phyloP scores from a whole-genome alignment of 2,329 filamentous ascomycete species.

The Xylaria hypoxylon region DNA sequence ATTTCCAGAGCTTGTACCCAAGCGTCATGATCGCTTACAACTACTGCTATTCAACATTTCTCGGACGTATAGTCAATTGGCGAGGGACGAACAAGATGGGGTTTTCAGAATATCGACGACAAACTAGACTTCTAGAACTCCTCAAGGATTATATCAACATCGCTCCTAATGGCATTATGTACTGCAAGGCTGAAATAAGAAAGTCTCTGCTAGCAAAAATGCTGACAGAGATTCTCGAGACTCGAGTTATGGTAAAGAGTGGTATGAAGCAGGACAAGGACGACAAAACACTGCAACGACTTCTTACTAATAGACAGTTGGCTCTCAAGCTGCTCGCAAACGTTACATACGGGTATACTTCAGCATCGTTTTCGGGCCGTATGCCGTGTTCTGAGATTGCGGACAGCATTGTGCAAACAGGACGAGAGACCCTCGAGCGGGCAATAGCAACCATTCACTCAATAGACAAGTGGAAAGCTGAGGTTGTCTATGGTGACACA shows the following conservation, averaged over 20 bases:
- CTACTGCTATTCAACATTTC: slow-evolving; percentile 96
- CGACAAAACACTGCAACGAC: slow-evolving; percentile 84
- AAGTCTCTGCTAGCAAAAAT: slow-evolving; percentile 95
- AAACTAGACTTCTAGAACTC: slow-evolving; percentile 78
- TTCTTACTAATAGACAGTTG: slow-evolving; percentile 93
- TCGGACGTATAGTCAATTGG: slow-evolving; percentile 88
- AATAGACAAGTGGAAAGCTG: slow-evolving; percentile 86
- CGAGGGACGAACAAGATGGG: slow-evolving; percentile 95
- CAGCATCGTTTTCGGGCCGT: slow-evolving; percentile 93
- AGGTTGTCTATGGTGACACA: slow-evolving; percentile 98
- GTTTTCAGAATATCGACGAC: slow-evolving; percentile 85
- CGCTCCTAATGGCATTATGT: slow-evolving; percentile 97
- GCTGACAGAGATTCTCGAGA: slow-evolving; percentile 95
- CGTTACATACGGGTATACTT: slow-evolving; percentile 98
- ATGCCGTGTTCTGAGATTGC: slow-evolving; percentile 99
- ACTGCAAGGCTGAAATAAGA: slow-evolving; percentile 83
- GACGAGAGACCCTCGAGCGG: slow-evolving; percentile 91
- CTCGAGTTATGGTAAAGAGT: slow-evolving; percentile 95
- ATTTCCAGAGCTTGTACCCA: slow-evolving; percentile 96
- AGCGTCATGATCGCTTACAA: slow-evolving; percentile 99
- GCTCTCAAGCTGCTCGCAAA: slow-evolving; percentile 98
- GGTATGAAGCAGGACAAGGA: slow-evolving; percentile 96
- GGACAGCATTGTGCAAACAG: slow-evolving; percentile 97
- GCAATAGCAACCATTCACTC: slow-evolving; percentile 94
- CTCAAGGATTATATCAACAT: slow-evolving; percentile 90